Evolutionary conservation across 352 stramenopile species (phyloP), one percentile per base, ranked within the genome.

Genomic region (Globisporangium cystogenes): DNA sequence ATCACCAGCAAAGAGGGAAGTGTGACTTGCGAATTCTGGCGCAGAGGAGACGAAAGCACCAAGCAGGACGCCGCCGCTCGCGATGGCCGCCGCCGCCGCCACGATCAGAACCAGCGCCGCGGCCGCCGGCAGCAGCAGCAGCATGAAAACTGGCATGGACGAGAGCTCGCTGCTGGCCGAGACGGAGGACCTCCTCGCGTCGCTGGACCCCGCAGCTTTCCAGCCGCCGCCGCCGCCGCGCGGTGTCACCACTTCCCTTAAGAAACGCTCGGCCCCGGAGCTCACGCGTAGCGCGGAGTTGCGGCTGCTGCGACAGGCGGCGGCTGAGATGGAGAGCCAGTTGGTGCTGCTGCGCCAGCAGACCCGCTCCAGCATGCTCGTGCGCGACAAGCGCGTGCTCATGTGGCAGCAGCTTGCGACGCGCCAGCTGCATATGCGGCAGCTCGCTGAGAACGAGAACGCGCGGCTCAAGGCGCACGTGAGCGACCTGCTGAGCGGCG

Each of bases 111-210:
- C 15, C n/a, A 15, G 14, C 7, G 15, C 10, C 27, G 27, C 18
- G 27, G 11, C 8, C 46, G 27, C 46, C 7, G 27, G 18, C 16
- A 39, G 6, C 24, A 41, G 15, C n/a, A 10, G 10, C 7, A 21
- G n/a, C n/a, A 18, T 18, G n/a, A 48, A 39, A 12, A 1, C 12
- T 12, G 33, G 15, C 21, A 43, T 51, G 33, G 51, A 59, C 39
- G 53, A 59, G 36, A 49, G 45, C 53, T 53, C 44, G 45, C 47
- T 59, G 36, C 53, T 59, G 6, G 27, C 45, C 12, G 53, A 59
- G 27, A 53, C 53, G 1, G 53, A 59, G 20, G 35, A 41, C 24
- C 36, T 59, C 18, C 45, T 59, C 24, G 47, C 35, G 1, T 42
- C 53, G n/a, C 27, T 59, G 5, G 53, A 53, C n/a, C 15, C 35